phyloP scores from a whole-genome alignment of 805 yeast genomes.

The Metschnikowia lachancei region DNA sequence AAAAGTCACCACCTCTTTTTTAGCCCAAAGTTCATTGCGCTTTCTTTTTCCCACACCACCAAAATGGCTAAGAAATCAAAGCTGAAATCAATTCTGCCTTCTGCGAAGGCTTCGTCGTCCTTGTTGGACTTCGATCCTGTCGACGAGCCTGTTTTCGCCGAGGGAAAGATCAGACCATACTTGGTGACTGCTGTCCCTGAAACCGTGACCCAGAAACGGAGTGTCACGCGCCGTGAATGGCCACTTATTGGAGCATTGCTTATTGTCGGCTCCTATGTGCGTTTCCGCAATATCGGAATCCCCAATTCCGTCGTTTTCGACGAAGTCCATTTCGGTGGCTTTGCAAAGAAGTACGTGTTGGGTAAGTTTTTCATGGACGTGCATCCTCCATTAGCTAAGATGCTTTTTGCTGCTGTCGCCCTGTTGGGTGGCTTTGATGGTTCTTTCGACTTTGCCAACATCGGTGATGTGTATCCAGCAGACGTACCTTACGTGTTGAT shows the following conservation, averaged over 20 bases:
- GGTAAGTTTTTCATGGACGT: constrained; percentile 70
- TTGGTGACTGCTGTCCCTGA: constrained; percentile 51
- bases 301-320: constrained; percentile 89
- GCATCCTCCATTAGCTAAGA: constrained; percentile 77
- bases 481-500: constrained; percentile 61
- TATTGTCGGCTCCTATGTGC: constrained; percentile 51
- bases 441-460: constrained; percentile 60
- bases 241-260: constrained; percentile 38
- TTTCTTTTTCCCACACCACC: constrained; percentile 1
- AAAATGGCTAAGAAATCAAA: constrained; percentile 20
- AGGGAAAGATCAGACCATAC: constrained; percentile 56
- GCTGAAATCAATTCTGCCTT: constrained; percentile 11
- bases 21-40: neutral
- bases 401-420: constrained; percentile 72
- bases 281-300: constrained; percentile 56
- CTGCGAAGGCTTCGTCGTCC: neutral
- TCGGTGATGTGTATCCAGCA: constrained; percentile 62
- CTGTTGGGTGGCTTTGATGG: constrained; percentile 70
- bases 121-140: constrained; percentile 42
- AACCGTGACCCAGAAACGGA: constrained; percentile 25
- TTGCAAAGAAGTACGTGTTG: constrained; percentile 74
- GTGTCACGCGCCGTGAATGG: constrained; percentile 24
- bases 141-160: constrained; percentile 30
- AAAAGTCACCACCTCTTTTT: neutral
- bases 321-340: constrained; percentile 96